phyloP scores from a whole-genome alignment of 2,329 filamentous ascomycete genomes.

The Fusarium incarnatum region DNA sequence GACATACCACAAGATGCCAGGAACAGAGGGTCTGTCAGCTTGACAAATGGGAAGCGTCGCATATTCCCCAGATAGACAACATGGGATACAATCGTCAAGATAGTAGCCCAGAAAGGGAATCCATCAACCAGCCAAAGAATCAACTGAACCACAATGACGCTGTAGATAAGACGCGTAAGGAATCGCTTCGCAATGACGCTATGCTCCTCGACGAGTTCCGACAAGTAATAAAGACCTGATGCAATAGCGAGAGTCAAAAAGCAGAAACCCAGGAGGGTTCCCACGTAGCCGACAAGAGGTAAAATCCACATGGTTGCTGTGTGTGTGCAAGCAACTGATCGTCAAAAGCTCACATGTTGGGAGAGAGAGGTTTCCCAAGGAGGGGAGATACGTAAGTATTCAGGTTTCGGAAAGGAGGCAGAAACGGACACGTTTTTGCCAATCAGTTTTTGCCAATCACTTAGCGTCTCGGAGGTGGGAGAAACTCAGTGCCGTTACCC shows the following conservation, averaged over 20 bases:
- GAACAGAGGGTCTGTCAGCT: slow-evolving; percentile 88
- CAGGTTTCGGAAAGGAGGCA: slow-evolving; percentile 21
- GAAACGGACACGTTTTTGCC: slow-evolving; percentile 42
- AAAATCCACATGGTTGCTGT: slow-evolving; percentile 87
- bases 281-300: slow-evolving; percentile 89
- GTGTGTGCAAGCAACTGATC: slow-evolving; percentile 25
- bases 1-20: slow-evolving; percentile 80
- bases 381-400: slow-evolving; percentile 22
- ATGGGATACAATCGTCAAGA: slow-evolving; percentile 83
- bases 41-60: slow-evolving; percentile 78
- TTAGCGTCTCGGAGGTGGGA: not conserved
- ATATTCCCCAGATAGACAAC: slow-evolving; percentile 91
- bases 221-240: slow-evolving; percentile 98
- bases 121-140: slow-evolving; percentile 83
- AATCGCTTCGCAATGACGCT: slow-evolving; percentile 91
- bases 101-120: slow-evolving; percentile 81
- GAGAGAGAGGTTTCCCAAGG: slow-evolving; percentile 5
- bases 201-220: slow-evolving; percentile 97
- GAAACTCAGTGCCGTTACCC: slow-evolving; percentile 14
- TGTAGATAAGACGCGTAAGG: slow-evolving; percentile 87
- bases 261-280: slow-evolving; percentile 87
- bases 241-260: slow-evolving; percentile 97
- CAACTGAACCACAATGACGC: slow-evolving; percentile 78
- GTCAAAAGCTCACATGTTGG: slow-evolving; percentile 43
- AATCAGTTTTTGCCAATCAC: slow-evolving; percentile 21